Base-by-base conservation (phyloP, 139 green algal species). In the Parachlorella kessleri region DNA sequence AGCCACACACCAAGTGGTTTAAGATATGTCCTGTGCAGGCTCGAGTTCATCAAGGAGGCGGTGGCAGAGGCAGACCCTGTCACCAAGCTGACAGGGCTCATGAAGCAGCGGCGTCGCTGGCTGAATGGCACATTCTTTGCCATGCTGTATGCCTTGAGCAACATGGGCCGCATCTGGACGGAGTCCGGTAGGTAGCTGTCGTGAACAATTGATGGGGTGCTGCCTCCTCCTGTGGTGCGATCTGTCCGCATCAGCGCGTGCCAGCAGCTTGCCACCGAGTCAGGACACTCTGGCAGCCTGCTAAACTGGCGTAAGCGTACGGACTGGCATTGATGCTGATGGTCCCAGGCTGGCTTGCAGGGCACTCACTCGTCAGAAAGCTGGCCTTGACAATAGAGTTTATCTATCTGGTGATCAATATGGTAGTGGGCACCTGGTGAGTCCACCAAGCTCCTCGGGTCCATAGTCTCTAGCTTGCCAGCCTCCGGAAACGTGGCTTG, bases 61-160 rank as follows among this genome's bases (percentile, higher is more conserved):
- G 77, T 87, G 64, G 82, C 82, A 3, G 82, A 87, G 64, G 82
- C 82, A 3, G 82, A 87, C 65, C 70, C 82, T 1, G 82, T 87
- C 35, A 87, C 82, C 70, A 80, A 78, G 59, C 71, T 87, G 59
- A 81, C 75, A 32, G 72, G 77, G 37, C 54, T 87, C 40, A 84
- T 87, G 71, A 87, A 87, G 77, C 82, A 87, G 76, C 70, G 82
- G 48, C 77, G 82, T 53, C 82, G 82, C 76, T 87, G 82, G 82
- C 66, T 87, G 39, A 87, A 87, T 72, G 82, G 82, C 35, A 87
- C 82, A 33, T 87, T 87, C 72, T 87, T 87, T 36, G 82, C 82
- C 33, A 84, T 84, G 71, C 66, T 87, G 2, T 87, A 87, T 59
- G 77, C 82, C 28, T 72, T 87, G 82, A 77, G 77, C 55, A 87